These are phyloP conservation scores for Vigna angularis DNA, from an alignment of 306 rosid genomes.

Conservation along the genomic window DNA sequence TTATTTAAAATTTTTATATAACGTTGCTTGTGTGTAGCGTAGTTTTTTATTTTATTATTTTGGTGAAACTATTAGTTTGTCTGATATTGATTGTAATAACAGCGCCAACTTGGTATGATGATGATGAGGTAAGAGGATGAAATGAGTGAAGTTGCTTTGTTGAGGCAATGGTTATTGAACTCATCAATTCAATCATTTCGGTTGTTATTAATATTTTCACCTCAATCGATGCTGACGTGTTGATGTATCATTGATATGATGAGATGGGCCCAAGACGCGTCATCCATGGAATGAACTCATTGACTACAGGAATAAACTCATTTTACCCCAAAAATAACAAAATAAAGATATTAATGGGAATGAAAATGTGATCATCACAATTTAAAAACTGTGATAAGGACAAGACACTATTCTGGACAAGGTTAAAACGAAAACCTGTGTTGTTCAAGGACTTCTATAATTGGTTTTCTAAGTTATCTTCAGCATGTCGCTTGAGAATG, in stretches of 20 bases:
- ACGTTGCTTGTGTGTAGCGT: neutral
- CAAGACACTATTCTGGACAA: neutral
- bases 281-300: neutral
- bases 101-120: neutral
- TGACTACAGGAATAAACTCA: neutral
- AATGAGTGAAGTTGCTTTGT: constrained; percentile 39
- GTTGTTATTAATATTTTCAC: neutral
- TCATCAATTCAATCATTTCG: neutral
- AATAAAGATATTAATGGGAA: neutral
- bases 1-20: neutral
- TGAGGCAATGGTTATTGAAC: constrained; percentile 18
- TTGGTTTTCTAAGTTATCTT: neutral
- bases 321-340: neutral
- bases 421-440: neutral
- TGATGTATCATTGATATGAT: neutral
- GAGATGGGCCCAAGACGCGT: constrained; percentile 11
- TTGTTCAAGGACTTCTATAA: neutral
- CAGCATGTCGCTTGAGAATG: neutral
- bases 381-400: neutral
- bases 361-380: neutral
- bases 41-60: no score
- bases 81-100: neutral
- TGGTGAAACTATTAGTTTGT: neutral
- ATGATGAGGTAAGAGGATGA: neutral
- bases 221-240: neutral